Base-by-base conservation (phyloP, 164 flowering plant genomes). In the Aristolochia fimbriata region DNA sequence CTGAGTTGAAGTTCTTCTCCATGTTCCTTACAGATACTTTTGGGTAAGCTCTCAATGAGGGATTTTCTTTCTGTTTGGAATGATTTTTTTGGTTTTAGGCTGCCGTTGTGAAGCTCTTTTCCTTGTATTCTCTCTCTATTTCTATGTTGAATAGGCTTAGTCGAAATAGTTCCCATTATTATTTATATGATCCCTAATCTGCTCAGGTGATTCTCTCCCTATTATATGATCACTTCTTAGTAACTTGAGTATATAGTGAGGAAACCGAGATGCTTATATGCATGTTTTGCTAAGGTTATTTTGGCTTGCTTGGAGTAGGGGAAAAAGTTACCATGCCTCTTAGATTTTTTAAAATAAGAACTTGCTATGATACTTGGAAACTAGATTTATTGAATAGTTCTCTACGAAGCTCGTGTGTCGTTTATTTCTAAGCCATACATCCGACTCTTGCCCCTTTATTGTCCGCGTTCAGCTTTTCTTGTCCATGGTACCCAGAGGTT, bases 401-500 rank as follows among this genome's bases (percentile, higher is more conserved):
- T 52, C 5, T 3, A 14, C 4, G 5, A 5, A 52, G 19, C 16
- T 15, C 51, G 14, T 6, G 51, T 11, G 51, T 15, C 19, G 5
- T 47, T 15, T 15, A 47, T 47, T 15, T 47, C 19, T n/a, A 11
- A 47, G 11, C 51, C 51, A 27, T 27, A 5, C 51, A 22, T 37
- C 51, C 20, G 13, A 33, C 15, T 4, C 52, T 27, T 14, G 43
- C 15, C 23, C 45, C 12, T 41, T 56, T 43, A 20, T 51, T 17
- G 33, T 59, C 33, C 27, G 51, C 67, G 73, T 76, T 66, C 81
- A 93, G 99, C 68, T 93, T 93, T 62, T 97, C 97, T 8, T 86
- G 79, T 57, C 99, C 99, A 24, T 90, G 77, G 86, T 93, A 93
- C 79, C 87, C 79, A 61, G 90, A 86, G 30, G 99, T 93, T 30